Conservation (phyloP, 257 asterid species). For the Solanum pennellii region DNA sequence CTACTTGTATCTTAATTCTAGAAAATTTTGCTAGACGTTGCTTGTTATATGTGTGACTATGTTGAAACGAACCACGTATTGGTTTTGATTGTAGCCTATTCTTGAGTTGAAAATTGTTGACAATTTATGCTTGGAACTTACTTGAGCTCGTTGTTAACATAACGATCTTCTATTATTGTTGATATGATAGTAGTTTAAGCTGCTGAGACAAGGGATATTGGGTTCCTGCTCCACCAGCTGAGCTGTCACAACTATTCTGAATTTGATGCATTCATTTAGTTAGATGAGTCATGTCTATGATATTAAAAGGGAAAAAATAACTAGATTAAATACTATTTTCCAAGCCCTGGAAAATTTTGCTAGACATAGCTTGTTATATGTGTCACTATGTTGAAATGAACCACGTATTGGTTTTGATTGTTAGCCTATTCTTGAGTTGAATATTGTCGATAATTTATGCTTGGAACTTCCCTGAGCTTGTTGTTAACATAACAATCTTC, state of each 20-base stretch:
- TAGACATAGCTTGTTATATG: not conserved
- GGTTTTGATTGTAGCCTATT: not conserved
- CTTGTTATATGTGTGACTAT: not conserved
- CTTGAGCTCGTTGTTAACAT: not conserved
- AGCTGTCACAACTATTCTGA: not conserved
- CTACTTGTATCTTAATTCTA: not conserved
- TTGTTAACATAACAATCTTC: not conserved
- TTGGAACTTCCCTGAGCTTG: not conserved
- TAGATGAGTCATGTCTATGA: not conserved
- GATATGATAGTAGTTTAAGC: not conserved
- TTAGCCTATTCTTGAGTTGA: not conserved
- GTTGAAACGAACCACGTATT: not conserved
- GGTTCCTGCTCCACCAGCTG: not conserved
- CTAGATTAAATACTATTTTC: not conserved
- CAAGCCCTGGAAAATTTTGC: not conserved
- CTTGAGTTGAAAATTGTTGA: not conserved
- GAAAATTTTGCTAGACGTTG: not conserved
- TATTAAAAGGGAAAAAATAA: not conserved
- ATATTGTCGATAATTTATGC: not conserved
- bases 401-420: not conserved
- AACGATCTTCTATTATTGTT: not conserved
- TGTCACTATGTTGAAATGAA: not conserved
- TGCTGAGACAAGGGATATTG: not conserved
- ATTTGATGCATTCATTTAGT: not conserved
- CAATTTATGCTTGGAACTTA: not conserved